Base-by-base conservation (phyloP, 2,329 filamentous ascomycete genomes). In the Decorospora gaudefroyi region DNA sequence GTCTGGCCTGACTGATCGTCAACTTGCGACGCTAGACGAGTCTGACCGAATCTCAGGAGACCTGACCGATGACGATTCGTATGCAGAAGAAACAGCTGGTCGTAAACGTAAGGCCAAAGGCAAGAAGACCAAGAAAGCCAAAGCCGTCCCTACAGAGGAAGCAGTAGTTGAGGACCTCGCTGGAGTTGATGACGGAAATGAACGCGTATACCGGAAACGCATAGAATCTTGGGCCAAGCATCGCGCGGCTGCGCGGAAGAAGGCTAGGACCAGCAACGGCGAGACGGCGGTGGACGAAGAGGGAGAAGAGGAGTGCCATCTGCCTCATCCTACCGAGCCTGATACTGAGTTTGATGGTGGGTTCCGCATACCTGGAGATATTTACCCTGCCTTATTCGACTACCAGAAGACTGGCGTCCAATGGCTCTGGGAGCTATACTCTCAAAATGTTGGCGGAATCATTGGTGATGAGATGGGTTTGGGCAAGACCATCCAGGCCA, bases 401-500 rank as follows among this genome's bases (percentile, higher is more conserved):
- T 99, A 99, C 57, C 93, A 99, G 63, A 96, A 96, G 70, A 96
- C 90, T 0, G 91, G 92, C 3, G 90, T 99, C 3, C 88, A 96
- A 65, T 99, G 93, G 93, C 79, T 99, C 5, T 90, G 90, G 68
- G 92, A 99, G 68, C 76, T 99, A 2, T 92, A 95, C 66, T 83
- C 85, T 42, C 90, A 96, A 66, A 82, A 87, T 49, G 90, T 96
- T 4, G 93, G 93, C 16, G 93, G 93, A 2, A 97, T 99, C 40
- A 81, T 99, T 26, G 93, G 92, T 4, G 93, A 99, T 64, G 93
- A 99, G 70, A 99, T 99, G 93, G 93, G 95, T 1, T 75, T 99
- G n/a, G 93, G 93, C 3, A 99, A 99, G 73, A 99, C 93, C 1
- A 86, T 88, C 17, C 85, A 88, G 62, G 78, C 84, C 31, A 88